Evolutionary conservation across 352 stramenopile genomes (phyloP).

Genomic region (Globisporangium paddicum): DNA sequence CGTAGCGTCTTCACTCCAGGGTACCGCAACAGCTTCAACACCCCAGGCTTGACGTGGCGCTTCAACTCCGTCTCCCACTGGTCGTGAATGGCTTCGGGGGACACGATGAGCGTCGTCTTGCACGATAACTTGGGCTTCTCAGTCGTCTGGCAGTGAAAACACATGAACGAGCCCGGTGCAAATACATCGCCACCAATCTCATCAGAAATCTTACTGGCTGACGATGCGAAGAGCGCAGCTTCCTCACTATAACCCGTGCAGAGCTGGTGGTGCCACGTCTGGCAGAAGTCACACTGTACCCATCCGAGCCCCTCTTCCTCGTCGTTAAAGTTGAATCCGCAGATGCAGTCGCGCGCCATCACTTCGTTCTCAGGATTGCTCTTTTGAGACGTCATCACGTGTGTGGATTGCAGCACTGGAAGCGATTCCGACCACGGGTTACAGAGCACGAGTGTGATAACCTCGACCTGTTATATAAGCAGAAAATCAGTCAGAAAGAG

Average conservation of each 20-base stretch:
- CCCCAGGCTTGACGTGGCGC: constrained; percentile 56
- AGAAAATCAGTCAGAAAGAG: no score
- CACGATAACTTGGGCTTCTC: constrained; percentile 32
- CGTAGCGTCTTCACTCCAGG: constrained; percentile 50
- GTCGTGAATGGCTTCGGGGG: constrained; percentile 83
- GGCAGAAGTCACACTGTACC: constrained; percentile 48
- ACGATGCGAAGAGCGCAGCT: not conserved
- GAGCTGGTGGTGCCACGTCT: constrained; percentile 56
- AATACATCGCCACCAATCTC: not conserved
- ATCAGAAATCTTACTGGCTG: not conserved
- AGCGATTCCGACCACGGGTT: constrained; percentile 18
- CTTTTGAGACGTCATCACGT: constrained; percentile 1
- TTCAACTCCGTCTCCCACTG: constrained; percentile 90
- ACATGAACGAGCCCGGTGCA: constrained; percentile 36
- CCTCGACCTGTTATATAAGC: constrained; percentile 31
- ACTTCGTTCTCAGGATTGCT: not conserved
- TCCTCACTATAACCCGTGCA: constrained; percentile 38
- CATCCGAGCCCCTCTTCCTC: constrained; percentile 35
- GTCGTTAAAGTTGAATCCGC: constrained; percentile 19
- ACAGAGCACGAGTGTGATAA: constrained; percentile 54
- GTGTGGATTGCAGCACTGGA: constrained; percentile 51
- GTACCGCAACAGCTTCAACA: constrained; percentile 52
- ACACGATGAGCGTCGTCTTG: constrained; percentile 92
- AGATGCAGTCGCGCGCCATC: constrained; percentile 40
- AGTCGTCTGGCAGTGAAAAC: constrained; percentile 52